Base-by-base conservation (phyloP, 2,329 filamentous ascomycete genomes). In the Parafenestella ontariensis region DNA sequence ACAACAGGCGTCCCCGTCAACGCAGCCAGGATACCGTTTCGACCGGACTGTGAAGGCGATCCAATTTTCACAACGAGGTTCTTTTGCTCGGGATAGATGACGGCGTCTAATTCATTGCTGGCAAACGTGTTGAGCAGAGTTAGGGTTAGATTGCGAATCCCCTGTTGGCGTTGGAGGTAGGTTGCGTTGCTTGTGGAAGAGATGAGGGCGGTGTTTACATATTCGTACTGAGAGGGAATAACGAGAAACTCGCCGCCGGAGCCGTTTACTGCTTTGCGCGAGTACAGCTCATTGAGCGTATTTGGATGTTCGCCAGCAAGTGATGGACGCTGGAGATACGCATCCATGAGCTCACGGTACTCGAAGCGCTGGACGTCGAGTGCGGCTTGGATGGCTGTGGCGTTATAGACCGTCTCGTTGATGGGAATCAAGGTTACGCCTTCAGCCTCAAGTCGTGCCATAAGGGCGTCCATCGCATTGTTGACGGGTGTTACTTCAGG, bases 31-130 rank as follows among this genome's bases (percentile, higher is more conserved):
- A 85, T 82, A 2, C 83, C 83, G 59, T 86, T 89, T 2, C 87
- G 77, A 1, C 85, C 85, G n/a, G 75, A 75, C 71, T 89, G 87
- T 0, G 79, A 82, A 0, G 81, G 76, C 0, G 81, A 79, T 3
- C 85, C 85, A 21, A 87, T 70, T 41, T 81, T 80, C 2, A 87
- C 85, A 5, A 87, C 84, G 1, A 89, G 79, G 49, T 87, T 87
- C 65, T 82, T 82, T 64, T 89, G 87, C 66, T 89, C 82, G 0
- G 87, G 86, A 69, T 89, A 89, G 61, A 88, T 81, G 31, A 89
- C 62, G 0, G 82, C 85, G 65, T 87, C 83, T 13, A 89, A 76
- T 0, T 70, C 55, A 57, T 85, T 74, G 0, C 64, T 52, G 0
- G 73, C 66, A 54, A 89, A 86, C 0, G 83, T 85, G 3, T 71